phyloP scores from a whole-genome alignment of 1,284 basidiomycete genomes.

The Takashimella tepidaria region DNA sequence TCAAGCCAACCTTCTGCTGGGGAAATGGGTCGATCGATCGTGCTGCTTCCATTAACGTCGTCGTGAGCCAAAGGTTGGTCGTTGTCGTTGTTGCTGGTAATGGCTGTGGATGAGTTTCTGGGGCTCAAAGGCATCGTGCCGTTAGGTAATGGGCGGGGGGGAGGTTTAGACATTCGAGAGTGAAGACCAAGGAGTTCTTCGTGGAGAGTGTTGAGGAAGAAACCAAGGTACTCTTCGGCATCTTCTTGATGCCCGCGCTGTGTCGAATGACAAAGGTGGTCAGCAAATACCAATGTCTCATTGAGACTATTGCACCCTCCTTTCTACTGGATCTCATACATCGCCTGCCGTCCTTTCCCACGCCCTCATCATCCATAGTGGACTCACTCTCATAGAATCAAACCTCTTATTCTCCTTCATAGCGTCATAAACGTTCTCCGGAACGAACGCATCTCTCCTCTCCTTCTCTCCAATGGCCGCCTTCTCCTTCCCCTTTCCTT shows the following conservation, averaged over 20 bases:
- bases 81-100: conserved; percentile 4
- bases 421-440: conserved; percentile 88
- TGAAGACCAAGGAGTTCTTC: conserved; percentile 75
- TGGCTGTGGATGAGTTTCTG: conserved; percentile 50
- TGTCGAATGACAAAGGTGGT: too few relatives aligned
- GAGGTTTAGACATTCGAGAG: conserved; percentile 36
- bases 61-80: conserved; percentile 18
- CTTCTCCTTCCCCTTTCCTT: conserved; percentile 24
- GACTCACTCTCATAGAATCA: conserved; percentile 78
- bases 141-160: conserved; percentile 8
- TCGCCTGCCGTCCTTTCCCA: too few relatives aligned
- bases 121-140: conserved; percentile 50
- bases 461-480: conserved; percentile 19
- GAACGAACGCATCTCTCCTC: conserved; percentile 65
- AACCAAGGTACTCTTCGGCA: conserved; percentile 97
- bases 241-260: conserved; percentile 94
- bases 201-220: conserved; percentile 90
- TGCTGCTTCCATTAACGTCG: too few relatives aligned
- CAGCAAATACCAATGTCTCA: conserved; percentile 1
- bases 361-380: too few relatives aligned
- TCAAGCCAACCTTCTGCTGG: conserved; percentile 67
- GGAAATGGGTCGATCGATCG: conserved; percentile 43
- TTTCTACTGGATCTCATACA: too few relatives aligned
- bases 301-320: too few relatives aligned
- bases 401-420: conserved; percentile 92